Evolutionary conservation across 1,284 basidiomycete genomes (phyloP), one percentile per base, ranked within the genome.

Genomic region (Papiliotrema laurentii): DNA sequence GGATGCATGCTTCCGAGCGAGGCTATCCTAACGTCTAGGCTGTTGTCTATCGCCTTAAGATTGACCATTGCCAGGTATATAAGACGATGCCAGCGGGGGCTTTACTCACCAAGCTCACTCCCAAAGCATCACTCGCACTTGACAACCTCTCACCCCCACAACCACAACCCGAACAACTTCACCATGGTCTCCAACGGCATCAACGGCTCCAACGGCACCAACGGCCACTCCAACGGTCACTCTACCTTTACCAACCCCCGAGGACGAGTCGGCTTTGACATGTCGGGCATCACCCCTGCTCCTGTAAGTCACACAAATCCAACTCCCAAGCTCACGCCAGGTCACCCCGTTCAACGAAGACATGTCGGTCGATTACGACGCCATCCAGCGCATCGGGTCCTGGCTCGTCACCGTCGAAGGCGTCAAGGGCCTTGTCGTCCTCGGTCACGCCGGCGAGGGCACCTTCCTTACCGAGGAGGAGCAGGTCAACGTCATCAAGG

Each of bases 381-480:
- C 54, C 6, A 56, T 53, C 35, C 54, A 56, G 38, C 47, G 54
- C 24, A 35, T 56, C 31, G 54, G 54, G 25, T 55, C 53, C 16
- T 55, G 53, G 53, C 38, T 55, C 24, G 53, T 30, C 27, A 50
- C 51, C 7, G 43, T 56, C 42, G 48, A 50, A 18, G 51, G 51
- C 25, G 54, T 56, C 37, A 56, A 53, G 31, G 54, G 54, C 13
- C 45, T 56, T 5, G 51, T 56, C 33, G 54, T 56, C 27, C 38
- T 56, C 9, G 54, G 51, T 16, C 54, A 56, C 30, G 54, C 54
- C 18, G 54, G 54, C 22, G 54, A 56, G 22, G 54, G 51, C 21
- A 56, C 54, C 21, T 53, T 53, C 45, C 45, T 53, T 21, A 56
- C 54, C 35, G 45, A 47, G 24, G 54, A 56, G 19, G 54, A 56